Percentiles rank a stretch among this genome's conserved stretches.
Evolutionary conservation across 139 green algal genomes (phyloP).

Genomic region (Chlamydomonas eustigma): DNA sequence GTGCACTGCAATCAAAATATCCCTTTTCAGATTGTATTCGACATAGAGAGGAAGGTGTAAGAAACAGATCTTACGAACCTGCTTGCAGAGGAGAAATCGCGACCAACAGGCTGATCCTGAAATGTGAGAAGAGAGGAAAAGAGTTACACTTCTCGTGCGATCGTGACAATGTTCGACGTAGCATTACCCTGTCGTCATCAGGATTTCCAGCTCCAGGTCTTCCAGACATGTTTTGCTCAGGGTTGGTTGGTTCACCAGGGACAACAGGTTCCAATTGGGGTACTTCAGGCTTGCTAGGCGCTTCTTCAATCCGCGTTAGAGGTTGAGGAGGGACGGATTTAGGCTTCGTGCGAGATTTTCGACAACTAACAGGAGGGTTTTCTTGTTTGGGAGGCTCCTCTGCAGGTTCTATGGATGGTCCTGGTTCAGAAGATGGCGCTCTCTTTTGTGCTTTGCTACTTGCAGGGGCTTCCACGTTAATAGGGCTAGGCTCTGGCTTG

Average conservation of each 20-base stretch:
- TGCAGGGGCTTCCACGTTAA: neutral
- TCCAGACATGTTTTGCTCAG: neutral
- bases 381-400: no score
- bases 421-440: neutral
- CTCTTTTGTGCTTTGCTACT: neutral
- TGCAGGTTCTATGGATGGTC: neutral
- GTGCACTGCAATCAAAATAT: conserved; percentile 44
- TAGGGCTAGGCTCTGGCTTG: neutral
- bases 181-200: neutral
- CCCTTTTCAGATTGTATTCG: no score
- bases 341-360: no score
- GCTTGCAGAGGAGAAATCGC: conserved; percentile 32
- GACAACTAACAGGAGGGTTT: no score
- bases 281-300: no score
- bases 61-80: no score
- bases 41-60: no score
- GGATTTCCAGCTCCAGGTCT: neutral
- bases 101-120: conserved; percentile 21
- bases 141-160: no score
- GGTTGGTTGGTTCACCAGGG: neutral
- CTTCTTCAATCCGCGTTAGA: no score
- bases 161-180: neutral
- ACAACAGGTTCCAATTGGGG: no score
- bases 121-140: neutral
- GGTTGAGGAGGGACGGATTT: no score